Evolutionary conservation across 2,329 filamentous ascomycete genomes (phyloP).

Genomic region (Clonostachys chloroleuca): DNA sequence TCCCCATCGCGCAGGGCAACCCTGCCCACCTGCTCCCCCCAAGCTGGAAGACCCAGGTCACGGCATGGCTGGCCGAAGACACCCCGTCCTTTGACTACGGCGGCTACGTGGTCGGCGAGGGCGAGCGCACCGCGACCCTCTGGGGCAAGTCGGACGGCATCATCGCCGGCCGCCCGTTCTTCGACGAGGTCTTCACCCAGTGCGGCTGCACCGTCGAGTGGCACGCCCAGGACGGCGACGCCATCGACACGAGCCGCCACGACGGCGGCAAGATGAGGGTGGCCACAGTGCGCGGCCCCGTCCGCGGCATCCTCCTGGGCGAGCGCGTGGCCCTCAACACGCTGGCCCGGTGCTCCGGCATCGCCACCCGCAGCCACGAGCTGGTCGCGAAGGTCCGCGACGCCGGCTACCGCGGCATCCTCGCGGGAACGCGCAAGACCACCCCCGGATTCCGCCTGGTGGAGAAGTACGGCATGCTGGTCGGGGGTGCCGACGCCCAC

Average conservation of each 20-base stretch:
- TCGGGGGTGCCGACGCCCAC: conserved; percentile 89
- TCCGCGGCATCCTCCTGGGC: conserved; percentile 75
- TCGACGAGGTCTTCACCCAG: conserved; percentile 88
- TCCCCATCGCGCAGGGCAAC: conserved; percentile 23
- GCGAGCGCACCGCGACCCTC: conserved; percentile 57
- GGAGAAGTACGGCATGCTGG: conserved; percentile 97
- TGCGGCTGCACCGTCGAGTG: conserved; percentile 89
- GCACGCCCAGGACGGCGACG: conserved; percentile 72
- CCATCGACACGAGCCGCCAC: conserved; percentile 55
- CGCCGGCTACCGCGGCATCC: conserved; percentile 72
- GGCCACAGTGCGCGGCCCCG: conserved; percentile 82
- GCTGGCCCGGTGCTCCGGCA: conserved; percentile 83
- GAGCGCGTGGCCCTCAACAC: conserved; percentile 92
- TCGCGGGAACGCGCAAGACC: conserved; percentile 96
- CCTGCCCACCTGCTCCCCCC: conserved; percentile 72
- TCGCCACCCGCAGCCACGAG: conserved; percentile 65
- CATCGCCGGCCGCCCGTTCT: conserved; percentile 89
- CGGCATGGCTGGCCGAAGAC: conserved; percentile 90
- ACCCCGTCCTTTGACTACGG: conserved; percentile 96
- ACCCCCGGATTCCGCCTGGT: conserved; percentile 93
- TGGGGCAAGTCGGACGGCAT: conserved; percentile 72
- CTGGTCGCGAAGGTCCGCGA: conserved; percentile 52
- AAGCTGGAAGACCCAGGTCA: conserved; percentile 77
- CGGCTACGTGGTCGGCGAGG: conserved; percentile 88
- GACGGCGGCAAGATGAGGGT: conserved; percentile 50